Percentiles rank a stretch among this genome's conserved stretches.
Evolutionary conservation across 257 asterid species (phyloP).

Genomic region (Forsythia suspensa): DNA sequence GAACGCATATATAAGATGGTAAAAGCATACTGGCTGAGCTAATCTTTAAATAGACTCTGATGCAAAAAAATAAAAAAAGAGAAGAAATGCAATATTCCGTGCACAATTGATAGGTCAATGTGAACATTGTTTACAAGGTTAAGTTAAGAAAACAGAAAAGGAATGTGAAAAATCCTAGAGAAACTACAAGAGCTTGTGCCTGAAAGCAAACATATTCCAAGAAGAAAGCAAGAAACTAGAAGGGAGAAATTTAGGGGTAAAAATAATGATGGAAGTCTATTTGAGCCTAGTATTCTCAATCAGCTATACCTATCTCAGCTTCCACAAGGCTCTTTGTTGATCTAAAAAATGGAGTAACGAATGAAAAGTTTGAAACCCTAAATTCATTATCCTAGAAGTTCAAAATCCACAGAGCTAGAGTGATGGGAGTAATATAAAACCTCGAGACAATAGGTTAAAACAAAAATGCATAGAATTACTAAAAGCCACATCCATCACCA

Average conservation of each 20-base stretch:
- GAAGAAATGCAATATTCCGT: too few relatives aligned
- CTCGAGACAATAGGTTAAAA: too few relatives aligned
- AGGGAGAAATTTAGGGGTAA: background rate
- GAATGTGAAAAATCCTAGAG: too few relatives aligned
- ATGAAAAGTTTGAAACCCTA: background rate
- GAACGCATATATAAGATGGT: too few relatives aligned
- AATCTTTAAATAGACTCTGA: too few relatives aligned
- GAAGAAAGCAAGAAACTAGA: too few relatives aligned
- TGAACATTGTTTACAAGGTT: too few relatives aligned
- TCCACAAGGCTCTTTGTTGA: background rate
- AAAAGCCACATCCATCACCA: background rate
- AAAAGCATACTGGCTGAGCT: too few relatives aligned
- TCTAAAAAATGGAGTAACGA: background rate
- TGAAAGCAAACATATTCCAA: background rate
- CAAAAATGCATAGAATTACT: background rate
- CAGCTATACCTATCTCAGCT: background rate
- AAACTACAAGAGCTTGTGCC: background rate
- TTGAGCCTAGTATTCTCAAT: background rate
- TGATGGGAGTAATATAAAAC: background rate
- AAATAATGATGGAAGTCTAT: background rate
- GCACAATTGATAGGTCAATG: too few relatives aligned
- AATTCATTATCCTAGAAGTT: background rate
- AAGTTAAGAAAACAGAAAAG: too few relatives aligned
- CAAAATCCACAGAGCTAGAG: background rate
- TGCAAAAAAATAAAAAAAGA: too few relatives aligned